phyloP scores from a whole-genome alignment of 129 eudicot genomes.

The Chrysanthemum makinoi region DNA sequence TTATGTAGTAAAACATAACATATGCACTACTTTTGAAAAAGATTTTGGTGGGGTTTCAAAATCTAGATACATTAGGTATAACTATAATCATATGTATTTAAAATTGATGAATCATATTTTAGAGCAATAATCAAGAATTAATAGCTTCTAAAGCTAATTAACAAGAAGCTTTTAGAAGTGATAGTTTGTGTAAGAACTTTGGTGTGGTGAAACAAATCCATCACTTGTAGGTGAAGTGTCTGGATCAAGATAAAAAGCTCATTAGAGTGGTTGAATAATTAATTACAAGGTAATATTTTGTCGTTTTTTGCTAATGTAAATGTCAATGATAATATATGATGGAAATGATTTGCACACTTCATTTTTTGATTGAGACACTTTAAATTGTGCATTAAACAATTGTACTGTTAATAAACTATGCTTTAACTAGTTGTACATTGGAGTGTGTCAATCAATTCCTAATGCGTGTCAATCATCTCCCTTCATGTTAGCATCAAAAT shows the following conservation, averaged over 20 bases:
- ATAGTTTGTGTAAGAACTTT: not conserved
- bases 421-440: no score
- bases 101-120: not conserved
- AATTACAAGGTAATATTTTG: no score
- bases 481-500: no score
- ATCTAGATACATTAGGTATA: constrained; percentile 32
- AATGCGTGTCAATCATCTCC: no score
- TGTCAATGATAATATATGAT: not conserved
- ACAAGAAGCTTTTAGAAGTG: not conserved
- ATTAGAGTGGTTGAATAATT: not conserved
- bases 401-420: no score
- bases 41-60: constrained; percentile 41
- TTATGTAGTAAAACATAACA: constrained; percentile 8
- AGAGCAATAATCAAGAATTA: not conserved
- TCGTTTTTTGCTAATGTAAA: not conserved
- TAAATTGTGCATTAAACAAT: no score
- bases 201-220: constrained; percentile 4
- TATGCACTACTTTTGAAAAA: constrained; percentile 37
- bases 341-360: no score
- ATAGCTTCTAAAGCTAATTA: not conserved
- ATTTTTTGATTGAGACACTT: no score
- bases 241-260: constrained; percentile 6
- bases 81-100: constrained; percentile 16
- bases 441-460: no score
- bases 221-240: constrained; percentile 18